Evolutionary conservation across 345 rosid species (phyloP).

Genomic region (Gossypium stocksii): DNA sequence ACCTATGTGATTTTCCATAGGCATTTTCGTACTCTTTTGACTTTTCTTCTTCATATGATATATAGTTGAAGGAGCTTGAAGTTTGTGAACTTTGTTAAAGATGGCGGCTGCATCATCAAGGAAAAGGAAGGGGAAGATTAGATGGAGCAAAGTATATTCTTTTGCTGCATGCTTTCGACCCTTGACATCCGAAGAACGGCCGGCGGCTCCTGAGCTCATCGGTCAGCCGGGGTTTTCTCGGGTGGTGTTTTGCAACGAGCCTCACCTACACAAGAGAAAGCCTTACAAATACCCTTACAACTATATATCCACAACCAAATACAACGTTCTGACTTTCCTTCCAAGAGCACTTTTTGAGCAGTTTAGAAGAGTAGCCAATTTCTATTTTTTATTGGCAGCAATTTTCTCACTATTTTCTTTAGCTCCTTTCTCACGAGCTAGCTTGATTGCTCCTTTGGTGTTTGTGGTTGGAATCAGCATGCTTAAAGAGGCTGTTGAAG

Average conservation of each 20-base stretch:
- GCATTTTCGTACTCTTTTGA: neutral
- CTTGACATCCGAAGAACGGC: constrained; percentile 1
- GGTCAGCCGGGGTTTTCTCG: constrained; percentile 40
- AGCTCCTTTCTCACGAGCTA: constrained; percentile 43
- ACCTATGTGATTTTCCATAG: neutral
- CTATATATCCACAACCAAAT: constrained; percentile 61
- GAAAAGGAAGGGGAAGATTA: constrained; percentile 28
- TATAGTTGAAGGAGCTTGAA: neutral
- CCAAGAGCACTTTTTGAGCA: constrained; percentile 73
- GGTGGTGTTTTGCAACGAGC: constrained; percentile 55
- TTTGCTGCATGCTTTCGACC: constrained; percentile 39
- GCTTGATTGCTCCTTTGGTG: constrained; percentile 55
- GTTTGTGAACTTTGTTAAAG: neutral
- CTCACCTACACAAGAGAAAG: constrained; percentile 36
- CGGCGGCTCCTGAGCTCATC: constrained; percentile 20
- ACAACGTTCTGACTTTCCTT: constrained; percentile 51
- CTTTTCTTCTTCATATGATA: too few relatives aligned
- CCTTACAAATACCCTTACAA: constrained; percentile 45
- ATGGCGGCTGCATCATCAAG: constrained; percentile 13
- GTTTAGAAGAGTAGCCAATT: constrained; percentile 73
- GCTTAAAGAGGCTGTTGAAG: constrained; percentile 72
- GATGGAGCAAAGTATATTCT: constrained; percentile 47
- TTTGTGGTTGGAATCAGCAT: constrained; percentile 67
- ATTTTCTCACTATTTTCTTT: constrained; percentile 36
- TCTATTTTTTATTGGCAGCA: constrained; percentile 62